Base-by-base conservation (phyloP, 2,329 filamentous ascomycete genomes). In the Blastomyces emzantsi region DNA sequence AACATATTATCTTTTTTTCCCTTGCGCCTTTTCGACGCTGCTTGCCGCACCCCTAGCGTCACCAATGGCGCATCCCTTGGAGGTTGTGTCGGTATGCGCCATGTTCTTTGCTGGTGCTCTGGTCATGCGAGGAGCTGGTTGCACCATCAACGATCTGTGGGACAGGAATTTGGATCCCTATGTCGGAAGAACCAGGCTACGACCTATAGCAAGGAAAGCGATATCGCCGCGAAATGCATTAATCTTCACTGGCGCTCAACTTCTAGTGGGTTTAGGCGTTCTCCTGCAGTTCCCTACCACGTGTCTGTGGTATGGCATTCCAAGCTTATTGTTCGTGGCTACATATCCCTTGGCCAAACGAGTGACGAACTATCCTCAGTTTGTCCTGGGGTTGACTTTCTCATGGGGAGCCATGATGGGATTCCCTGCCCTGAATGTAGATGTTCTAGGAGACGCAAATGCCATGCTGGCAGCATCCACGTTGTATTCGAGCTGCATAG, bases 61-160 rank as follows among this genome's bases (percentile, higher is more conserved):
- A 49, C 75, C 72, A 28, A 74, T 79, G 70, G 73, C 74, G 45
- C 67, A 66, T 28, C 73, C 73, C 7, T 62, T 71, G 36, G 74
- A 78, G 57, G 71, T 80, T 8, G 59, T 74, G 64, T 76, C 73
- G 59, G 75, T 74, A 49, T 71, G 70, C 51, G 77, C 70, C 28
- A 73, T 76, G 33, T 78, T 76, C 66, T 79, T 76, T 67, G 74
- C 71, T 17, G 75, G 76, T 51, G 79, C 78, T 19, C 69, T 83
- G 66, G 75, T 84, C 61, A 77, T 83, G 73, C 77, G 82, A 61
- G 78, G 80, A 33, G 78, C 78, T 25, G 76, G 79, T 4, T 85
- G 83, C 69, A 77, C 81, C 0, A 84, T 83, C 73, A 85, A 85
- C 69, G 83, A 85, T 67, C 77, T 79, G 43, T 78, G 81, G 71